Base-by-base conservation (phyloP, 441 rosid species). In the Aquilaria agallochum region DNA sequence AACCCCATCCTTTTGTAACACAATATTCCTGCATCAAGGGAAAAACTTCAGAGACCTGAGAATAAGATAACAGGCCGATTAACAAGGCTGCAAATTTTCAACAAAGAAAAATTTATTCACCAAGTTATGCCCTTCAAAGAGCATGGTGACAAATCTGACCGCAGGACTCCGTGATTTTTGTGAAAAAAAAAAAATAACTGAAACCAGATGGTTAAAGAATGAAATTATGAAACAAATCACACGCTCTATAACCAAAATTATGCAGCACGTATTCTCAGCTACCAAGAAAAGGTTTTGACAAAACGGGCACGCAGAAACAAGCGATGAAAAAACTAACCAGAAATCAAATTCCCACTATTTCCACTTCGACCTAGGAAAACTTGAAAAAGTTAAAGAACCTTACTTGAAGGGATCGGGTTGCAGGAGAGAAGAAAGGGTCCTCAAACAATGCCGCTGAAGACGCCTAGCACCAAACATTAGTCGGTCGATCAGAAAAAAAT, bases 401-500 rank as follows among this genome's bases (percentile, higher is more conserved):
- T 67, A 92, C 96, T 80, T 77, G 78, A 11, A 53, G 55, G 81
- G 77, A 72, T 67, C 78, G 55, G 85, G 72, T 65, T 76, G 80
- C 62, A 77, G 76, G 31, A 73, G 67, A 55, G 87, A 78, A 50
- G 85, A 71, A 68, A 88, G 65, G 3, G 80, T 64, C 66, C 57
- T 83, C 46, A 72, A 74, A 74, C 65, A 70, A 53, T 63, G 76
- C 55, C 73, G 76, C 42, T 72, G 84, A 64, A 88, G 71, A 60
- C 65, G 80, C 74, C 91, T 78, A 40, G 80, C 64, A 46, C 81
- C 81, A 62, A 86, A 85, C 97, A 92, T 92, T 66, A 71, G 60
- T 42, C 33, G 20, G 20, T 20, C 65, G 20, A 5, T 49, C 31
- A 33, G 14, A 14, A 48, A 57, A 48, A 62, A 2, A 49, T 44